Conservation (phyloP, 306 rosid species). For the Potentilla sterilis region DNA sequence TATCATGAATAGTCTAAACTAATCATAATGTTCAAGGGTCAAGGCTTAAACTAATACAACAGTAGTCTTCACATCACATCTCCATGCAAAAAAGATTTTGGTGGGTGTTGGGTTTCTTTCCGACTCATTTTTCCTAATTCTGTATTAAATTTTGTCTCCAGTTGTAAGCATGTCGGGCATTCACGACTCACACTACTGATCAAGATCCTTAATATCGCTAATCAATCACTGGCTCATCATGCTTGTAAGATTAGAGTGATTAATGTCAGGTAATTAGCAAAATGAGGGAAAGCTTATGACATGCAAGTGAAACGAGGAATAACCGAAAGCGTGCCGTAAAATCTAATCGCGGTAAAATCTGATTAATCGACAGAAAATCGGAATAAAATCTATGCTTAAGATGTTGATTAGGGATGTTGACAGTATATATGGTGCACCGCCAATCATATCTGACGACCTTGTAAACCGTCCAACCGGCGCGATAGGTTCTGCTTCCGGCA, state of each 20-base stretch:
- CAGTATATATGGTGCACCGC: too few species aligned
- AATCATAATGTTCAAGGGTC: slow-evolving; percentile 18
- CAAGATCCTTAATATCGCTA: background rate
- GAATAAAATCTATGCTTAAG: background rate
- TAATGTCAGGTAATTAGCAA: background rate
- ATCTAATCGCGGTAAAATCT: too few species aligned
- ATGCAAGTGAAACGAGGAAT: background rate
- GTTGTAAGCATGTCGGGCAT: slow-evolving; percentile 29
- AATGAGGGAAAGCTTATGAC: background rate
- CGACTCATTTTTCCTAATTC: slow-evolving; percentile 16
- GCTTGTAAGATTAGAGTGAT: background rate
- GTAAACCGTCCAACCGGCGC: too few species aligned
- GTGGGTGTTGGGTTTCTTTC: slow-evolving; percentile 11
- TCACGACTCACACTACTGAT: slow-evolving; percentile 19
- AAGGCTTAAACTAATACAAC: slow-evolving; percentile 16
- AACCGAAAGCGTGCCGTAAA: background rate
- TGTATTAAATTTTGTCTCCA: slow-evolving; percentile 30
- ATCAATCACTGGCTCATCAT: background rate
- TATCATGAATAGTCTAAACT: background rate
- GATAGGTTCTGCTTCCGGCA: too few species aligned
- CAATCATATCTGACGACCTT: too few species aligned
- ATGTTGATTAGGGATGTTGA: background rate
- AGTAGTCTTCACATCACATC: background rate
- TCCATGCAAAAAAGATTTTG: slow-evolving; percentile 14
- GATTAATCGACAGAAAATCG: background rate